Evolutionary conservation across 1,139 yeast species (phyloP).

Genomic region (Blastobotrys serpentis): DNA sequence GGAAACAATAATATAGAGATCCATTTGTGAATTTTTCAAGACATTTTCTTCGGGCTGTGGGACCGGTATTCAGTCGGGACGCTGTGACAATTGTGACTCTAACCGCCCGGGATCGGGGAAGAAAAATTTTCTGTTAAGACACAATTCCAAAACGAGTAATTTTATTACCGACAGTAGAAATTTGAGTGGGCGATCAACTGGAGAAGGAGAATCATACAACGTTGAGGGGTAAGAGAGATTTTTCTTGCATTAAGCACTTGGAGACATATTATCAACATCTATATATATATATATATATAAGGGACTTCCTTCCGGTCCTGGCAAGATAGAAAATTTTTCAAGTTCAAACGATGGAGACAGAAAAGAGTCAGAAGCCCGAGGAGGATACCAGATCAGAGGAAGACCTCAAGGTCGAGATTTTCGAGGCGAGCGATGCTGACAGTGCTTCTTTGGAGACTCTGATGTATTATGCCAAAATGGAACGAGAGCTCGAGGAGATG

Average conservation of each 20-base stretch:
- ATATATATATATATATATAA: neutral
- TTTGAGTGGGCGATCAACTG: neutral
- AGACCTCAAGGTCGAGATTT: constrained; percentile 46
- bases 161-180: too few relatives aligned
- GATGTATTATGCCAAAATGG: constrained; percentile 9
- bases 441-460: constrained; percentile 7
- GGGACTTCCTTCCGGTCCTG: neutral
- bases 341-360: neutral
- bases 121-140: neutral
- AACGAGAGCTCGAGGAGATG: constrained; percentile 12
- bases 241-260: neutral
- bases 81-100: too few relatives aligned
- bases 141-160: neutral
- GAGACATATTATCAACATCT: too few relatives aligned
- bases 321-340: too few relatives aligned
- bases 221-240: neutral
- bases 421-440: neutral
- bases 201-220: neutral
- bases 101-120: constrained; percentile 2
- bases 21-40: too few relatives aligned
- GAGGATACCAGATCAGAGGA: neutral
- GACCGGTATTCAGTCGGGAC: too few relatives aligned
- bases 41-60: too few relatives aligned
- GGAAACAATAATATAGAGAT: too few relatives aligned
- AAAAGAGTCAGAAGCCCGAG: neutral